phyloP scores from a whole-genome alignment of 1,284 basidiomycete genomes.

The Rhodotorula mucilaginosa region DNA sequence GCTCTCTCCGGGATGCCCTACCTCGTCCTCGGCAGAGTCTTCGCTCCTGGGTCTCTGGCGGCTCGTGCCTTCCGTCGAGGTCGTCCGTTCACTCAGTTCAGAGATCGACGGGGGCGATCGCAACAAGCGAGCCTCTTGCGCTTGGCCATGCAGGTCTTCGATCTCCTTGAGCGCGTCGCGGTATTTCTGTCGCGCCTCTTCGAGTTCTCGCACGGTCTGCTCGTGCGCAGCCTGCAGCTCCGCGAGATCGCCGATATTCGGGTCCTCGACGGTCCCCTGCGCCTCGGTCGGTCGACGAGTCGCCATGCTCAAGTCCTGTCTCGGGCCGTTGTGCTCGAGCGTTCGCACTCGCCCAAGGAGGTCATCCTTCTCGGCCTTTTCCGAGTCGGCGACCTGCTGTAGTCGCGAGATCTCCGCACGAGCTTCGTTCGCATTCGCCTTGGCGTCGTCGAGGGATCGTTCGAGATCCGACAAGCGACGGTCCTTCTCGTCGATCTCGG shows the following conservation, averaged over 20 bases:
- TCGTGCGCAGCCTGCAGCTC: constrained; percentile 54
- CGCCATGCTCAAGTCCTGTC: constrained; percentile 20
- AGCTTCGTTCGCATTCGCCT: constrained; percentile 64
- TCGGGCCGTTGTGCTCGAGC: constrained; percentile 21
- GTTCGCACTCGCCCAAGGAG: constrained; percentile 29
- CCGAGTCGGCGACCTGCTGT: constrained; percentile 45
- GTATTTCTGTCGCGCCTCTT: constrained; percentile 74
- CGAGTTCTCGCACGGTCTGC: constrained; percentile 73
- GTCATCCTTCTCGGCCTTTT: constrained; percentile 32
- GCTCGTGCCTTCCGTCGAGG: not conserved
- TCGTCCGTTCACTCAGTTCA: not conserved
- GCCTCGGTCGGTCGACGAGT: constrained; percentile 29
- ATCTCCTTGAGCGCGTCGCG: constrained; percentile 84
- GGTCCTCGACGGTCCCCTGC: constrained; percentile 19
- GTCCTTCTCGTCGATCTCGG: constrained; percentile 78
- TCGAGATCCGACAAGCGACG: constrained; percentile 70
- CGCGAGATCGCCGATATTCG: constrained; percentile 15
- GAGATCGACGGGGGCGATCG: constrained; percentile 5
- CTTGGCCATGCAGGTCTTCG: constrained; percentile 61
- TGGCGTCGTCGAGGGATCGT: constrained; percentile 69
- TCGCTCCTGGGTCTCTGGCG: not conserved
- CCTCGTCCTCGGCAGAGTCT: constrained; percentile 17
- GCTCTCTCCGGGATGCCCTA: not conserved
- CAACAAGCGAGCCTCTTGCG: constrained; percentile 28
- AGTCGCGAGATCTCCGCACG: constrained; percentile 64